These are phyloP conservation scores for Phialophora tarda DNA, from an alignment of 2,329 filamentous ascomycete species.

Conservation along the genomic window DNA sequence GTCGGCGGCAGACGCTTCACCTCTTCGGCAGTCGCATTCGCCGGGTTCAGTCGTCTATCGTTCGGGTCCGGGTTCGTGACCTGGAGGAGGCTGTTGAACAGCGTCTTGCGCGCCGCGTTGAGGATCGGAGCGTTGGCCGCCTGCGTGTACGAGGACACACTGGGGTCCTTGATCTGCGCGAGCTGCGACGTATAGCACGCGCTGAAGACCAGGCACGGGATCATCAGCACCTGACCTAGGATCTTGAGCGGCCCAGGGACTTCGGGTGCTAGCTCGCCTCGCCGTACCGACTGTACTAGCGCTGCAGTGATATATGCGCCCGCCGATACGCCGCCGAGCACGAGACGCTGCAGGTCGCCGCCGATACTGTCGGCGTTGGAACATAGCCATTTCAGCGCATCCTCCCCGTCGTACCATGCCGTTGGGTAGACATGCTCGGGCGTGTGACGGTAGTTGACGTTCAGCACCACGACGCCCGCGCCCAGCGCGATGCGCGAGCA, in stretches of 20 bases:
- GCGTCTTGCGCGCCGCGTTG: neutral
- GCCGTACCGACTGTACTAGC: constrained; percentile 35
- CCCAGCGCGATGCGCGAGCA: constrained; percentile 55
- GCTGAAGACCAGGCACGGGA: constrained; percentile 52
- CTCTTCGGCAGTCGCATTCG: constrained; percentile 42
- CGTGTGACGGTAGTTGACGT: constrained; percentile 65
- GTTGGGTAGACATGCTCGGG: constrained; percentile 61
- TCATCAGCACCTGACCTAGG: constrained; percentile 60
- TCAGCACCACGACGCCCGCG: constrained; percentile 51
- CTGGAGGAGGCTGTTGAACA: constrained; percentile 43
- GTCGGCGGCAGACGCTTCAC: constrained; percentile 54
- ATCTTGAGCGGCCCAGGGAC: constrained; percentile 51
- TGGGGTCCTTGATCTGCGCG: constrained; percentile 43
- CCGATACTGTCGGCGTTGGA: constrained; percentile 49
- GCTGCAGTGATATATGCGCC: constrained; percentile 54
- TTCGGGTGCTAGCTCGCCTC: constrained; percentile 33
- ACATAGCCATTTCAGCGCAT: constrained; percentile 62
- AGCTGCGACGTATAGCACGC: constrained; percentile 47
- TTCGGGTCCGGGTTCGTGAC: constrained; percentile 38
- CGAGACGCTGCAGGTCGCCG: constrained; percentile 49
- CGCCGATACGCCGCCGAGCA: constrained; percentile 59
- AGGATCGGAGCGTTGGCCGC: constrained; percentile 54
- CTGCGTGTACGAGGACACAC: constrained; percentile 53
- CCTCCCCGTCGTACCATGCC: constrained; percentile 60
- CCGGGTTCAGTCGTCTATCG: constrained; percentile 52